Evolutionary conservation across 2,329 filamentous ascomycete genomes (phyloP), one percentile per base, ranked within the genome.

Genomic region (Annulohypoxylon truncatum): DNA sequence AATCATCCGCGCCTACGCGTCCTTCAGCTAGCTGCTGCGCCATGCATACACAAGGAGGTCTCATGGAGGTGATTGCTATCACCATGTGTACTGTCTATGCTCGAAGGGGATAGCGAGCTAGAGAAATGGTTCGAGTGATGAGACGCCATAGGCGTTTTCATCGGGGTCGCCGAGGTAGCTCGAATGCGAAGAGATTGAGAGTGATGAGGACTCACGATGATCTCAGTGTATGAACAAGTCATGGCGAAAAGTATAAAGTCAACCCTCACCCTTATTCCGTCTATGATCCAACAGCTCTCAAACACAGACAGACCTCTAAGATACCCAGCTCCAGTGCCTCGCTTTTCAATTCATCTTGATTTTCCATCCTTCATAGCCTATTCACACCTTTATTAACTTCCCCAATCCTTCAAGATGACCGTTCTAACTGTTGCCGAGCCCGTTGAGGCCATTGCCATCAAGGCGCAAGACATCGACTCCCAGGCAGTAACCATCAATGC

Each of bases 401-500:
- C 13, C 22, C 18, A 18, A 18, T 29, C 24, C 15, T 10, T 9
- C 10, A 44, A 24, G 44, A 59, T 59, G 55, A 20, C 55, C 8
- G 55, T 51, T 12, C 5, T 51, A 12, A 18, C 24, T 7, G 33
- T 35, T 24, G 22, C 55, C 22, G 33, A 59, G 20, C 33, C 55
- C 24, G 24, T 59, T 13, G 55, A 59, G 10, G 55, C 55, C 46
- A 35, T 52, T 15, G 55, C 55, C 35, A 59, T 59, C 35, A 44
- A 59, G 44, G 33, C 24, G 24, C 55, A 59, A 10, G 24, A 42
- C 33, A 31, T 59, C 15, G 55, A 59, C 26, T 15, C 55, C 4
- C 29, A 50, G n/a, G 55, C 55, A 24, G 24, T 59, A 5, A 44
- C 33, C 33, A 59, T 59, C 26, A 59, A 59, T 12, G 55, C 55